Evolutionary conservation across 2,329 filamentous ascomycete species (phyloP).

Genomic region (Chaetomiaceae sp.): DNA sequence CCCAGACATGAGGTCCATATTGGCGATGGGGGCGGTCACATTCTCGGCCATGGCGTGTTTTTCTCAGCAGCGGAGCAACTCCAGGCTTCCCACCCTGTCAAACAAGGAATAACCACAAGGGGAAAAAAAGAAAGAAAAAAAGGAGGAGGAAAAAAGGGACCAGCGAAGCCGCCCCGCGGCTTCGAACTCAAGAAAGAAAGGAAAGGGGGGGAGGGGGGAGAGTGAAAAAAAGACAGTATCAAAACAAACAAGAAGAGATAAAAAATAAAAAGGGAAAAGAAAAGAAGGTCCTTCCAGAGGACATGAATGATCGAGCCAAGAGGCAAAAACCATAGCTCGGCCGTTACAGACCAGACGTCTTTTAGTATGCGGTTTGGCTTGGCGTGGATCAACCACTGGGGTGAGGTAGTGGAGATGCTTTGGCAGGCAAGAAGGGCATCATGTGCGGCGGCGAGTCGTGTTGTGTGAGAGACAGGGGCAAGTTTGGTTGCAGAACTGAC

Average conservation of each 20-base stretch:
- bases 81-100: slow-evolving; percentile 17
- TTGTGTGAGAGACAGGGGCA: slow-evolving; percentile 2
- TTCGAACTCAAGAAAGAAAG: slow-evolving; percentile 18
- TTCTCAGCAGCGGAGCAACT: neutral
- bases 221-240: slow-evolving; percentile 19
- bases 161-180: slow-evolving; percentile 37
- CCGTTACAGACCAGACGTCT: slow-evolving; percentile 17
- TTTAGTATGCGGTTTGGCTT: slow-evolving; percentile 31
- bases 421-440: slow-evolving; percentile 11
- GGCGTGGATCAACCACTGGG: slow-evolving; percentile 9
- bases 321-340: slow-evolving; percentile 4
- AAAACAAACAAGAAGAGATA: slow-evolving; percentile 23
- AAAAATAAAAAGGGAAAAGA: slow-evolving; percentile 23
- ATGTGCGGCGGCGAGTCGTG: slow-evolving; percentile 26
- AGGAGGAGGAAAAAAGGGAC: slow-evolving; percentile 21
- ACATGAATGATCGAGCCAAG: slow-evolving; percentile 24
- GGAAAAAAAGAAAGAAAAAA: slow-evolving; percentile 19
- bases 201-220: slow-evolving; percentile 6
- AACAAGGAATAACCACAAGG: too few species aligned
- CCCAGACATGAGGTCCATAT: slow-evolving; percentile 23
- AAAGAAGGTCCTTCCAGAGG: slow-evolving; percentile 23
- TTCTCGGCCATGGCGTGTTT: slow-evolving; percentile 9
- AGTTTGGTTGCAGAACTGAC: neutral
- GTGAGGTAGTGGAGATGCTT: too few species aligned
- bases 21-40: slow-evolving; percentile 1